phyloP scores from a whole-genome alignment of 306 rosid genomes.

The Pterocarpus santalinus region DNA sequence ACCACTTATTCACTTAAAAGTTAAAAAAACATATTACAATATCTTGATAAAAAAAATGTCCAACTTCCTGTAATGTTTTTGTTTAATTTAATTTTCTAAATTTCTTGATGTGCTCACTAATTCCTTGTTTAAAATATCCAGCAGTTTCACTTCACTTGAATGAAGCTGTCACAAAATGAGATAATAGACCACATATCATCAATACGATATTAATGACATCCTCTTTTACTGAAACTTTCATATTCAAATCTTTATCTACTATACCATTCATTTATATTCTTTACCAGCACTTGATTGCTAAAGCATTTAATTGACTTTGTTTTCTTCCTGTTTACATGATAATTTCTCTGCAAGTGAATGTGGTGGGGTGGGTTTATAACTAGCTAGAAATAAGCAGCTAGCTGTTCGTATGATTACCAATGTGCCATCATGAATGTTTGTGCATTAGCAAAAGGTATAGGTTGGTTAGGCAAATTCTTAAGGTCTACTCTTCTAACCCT shows the following conservation, averaged over 20 bases:
- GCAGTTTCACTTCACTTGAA: not conserved
- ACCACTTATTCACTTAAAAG: too few species aligned
- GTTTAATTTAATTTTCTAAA: too few species aligned
- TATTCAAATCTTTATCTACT: constrained; percentile 38
- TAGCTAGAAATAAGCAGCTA: constrained; percentile 22
- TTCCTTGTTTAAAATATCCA: constrained; percentile 10
- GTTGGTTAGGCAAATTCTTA: not conserved
- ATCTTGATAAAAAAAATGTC: too few species aligned
- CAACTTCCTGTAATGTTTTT: too few species aligned
- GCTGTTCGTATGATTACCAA: constrained; percentile 38
- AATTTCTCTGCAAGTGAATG: constrained; percentile 31
- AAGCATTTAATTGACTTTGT: constrained; percentile 43
- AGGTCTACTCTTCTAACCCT: not conserved
- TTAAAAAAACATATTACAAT: too few species aligned
- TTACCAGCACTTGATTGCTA: constrained; percentile 42
- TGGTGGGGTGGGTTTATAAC: constrained; percentile 38
- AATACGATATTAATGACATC: constrained; percentile 36
- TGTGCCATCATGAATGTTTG: constrained; percentile 38
- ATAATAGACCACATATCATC: not conserved
- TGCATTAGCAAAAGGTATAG: constrained; percentile 1
- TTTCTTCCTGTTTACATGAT: constrained; percentile 16
- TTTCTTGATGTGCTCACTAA: not conserved
- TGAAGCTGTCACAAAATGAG: not conserved
- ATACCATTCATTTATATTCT: constrained; percentile 33
- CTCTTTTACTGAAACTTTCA: constrained; percentile 41